phyloP scores from a whole-genome alignment of 2,329 filamentous ascomycete genomes.

The Chaetomium strumarium region DNA sequence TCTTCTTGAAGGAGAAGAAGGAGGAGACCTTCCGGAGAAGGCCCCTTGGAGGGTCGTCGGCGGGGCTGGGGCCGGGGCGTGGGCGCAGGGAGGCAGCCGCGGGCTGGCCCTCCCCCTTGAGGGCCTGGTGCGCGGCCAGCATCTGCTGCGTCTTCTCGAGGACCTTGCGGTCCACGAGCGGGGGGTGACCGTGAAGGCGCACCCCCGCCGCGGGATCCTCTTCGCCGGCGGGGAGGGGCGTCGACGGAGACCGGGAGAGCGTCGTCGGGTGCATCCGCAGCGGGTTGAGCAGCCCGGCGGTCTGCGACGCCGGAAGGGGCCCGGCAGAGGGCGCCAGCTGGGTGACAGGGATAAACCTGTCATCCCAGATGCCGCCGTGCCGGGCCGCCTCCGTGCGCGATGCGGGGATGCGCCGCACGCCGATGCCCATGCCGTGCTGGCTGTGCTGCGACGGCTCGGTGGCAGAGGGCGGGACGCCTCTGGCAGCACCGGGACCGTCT shows the following conservation, averaged over 20 bases:
- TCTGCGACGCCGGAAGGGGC: conserved; percentile 11
- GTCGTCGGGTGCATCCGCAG: conserved; percentile 12
- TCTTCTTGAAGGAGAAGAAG: conserved; percentile 7
- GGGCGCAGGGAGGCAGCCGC: background rate
- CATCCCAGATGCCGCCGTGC: too few species aligned
- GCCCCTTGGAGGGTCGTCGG: background rate
- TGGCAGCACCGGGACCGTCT: background rate
- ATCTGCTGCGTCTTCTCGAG: conserved; percentile 13
- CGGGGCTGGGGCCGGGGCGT: background rate
- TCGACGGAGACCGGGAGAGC: conserved; percentile 5
- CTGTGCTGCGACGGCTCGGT: background rate
- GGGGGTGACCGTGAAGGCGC: background rate
- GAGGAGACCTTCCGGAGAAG: conserved; percentile 17
- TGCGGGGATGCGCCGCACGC: background rate
- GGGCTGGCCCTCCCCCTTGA: conserved; percentile 3
- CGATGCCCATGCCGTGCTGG: background rate
- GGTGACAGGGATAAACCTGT: too few species aligned
- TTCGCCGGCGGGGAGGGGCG: background rate
- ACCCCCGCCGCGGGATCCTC: background rate
- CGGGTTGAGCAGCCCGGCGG: conserved; percentile 7
- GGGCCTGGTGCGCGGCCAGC: conserved; percentile 12
- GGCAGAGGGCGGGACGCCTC: background rate
- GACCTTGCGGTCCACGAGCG: background rate
- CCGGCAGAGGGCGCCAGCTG: background rate
- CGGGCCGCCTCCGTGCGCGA: background rate